Evolutionary conservation across 352 stramenopile species (phyloP), one percentile per base, ranked within the genome.

Genomic region (Phytophthora sp.): DNA sequence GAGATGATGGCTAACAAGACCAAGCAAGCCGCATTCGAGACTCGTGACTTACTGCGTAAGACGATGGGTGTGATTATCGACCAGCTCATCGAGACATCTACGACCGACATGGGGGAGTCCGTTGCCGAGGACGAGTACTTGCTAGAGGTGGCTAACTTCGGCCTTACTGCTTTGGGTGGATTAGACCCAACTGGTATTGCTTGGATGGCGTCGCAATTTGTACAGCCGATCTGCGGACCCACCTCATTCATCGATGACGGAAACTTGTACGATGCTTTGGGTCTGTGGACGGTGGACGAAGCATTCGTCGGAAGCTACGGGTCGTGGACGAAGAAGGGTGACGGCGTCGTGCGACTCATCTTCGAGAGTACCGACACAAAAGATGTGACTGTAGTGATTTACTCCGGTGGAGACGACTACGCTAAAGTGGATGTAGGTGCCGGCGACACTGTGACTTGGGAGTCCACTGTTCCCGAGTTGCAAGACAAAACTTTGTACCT

Each of bases 401-500:
- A 69, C 26, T 79, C 74, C 0, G 74, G 66, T 17, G 74, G 70
- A 18, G 27, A 54, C 6, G 44, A 65, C n/a, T 63, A 71, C 30
- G 45, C 44, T 5, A 23, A 79, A 6, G 68, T 82, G 13, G 21
- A 68, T 3, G 63, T 82, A 8, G 69, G 68, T 24, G 59, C 56
- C 5, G 73, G 73, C 11, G 23, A 51, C 20, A 79, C 49, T 0
- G 42, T 53, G 1, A 62, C 12, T 1, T 62, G 39, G 53, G 27
- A 21, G 3, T 46, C 53, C 4, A 62, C 37, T 0, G 53, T 82
- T 15, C 21, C 49, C 1, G 54, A 58, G 1, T 57, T 82, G 6
- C 53, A 79, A 43, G 66, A 72, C 48, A 78, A 78, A 44, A 81
- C 59, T 1, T 23, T 84, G 45, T 84, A 84, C 53, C 34, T 81